Evolutionary conservation across 495 filamentous ascomycete species (phyloP).

Genomic region (Penicillium samsonianum): DNA sequence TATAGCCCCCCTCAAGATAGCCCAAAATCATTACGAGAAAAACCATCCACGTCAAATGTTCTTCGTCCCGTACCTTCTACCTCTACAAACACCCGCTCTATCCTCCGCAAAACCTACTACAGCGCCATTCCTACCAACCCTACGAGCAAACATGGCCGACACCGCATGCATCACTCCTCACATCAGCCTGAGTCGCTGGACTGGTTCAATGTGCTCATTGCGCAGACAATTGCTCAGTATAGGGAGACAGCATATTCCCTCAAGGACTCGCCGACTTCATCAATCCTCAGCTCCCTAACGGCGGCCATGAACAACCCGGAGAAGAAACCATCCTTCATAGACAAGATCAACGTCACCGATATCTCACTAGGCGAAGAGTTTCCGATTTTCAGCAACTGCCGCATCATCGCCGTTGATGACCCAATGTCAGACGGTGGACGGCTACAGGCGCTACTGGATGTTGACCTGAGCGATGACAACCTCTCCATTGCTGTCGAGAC

Average conservation of each 20-base stretch:
- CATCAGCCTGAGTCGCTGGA: constrained; percentile 99
- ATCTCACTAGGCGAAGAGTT: constrained; percentile 94
- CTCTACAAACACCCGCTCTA: constrained; percentile 78
- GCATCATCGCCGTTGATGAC: constrained; percentile 69
- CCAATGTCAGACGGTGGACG: constrained; percentile 57
- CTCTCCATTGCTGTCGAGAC: constrained; percentile 94
- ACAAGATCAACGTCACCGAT: constrained; percentile 91
- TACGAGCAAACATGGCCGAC: constrained; percentile 45
- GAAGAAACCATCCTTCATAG: constrained; percentile 85
- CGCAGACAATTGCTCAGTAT: constrained; percentile 95
- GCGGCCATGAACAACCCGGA: constrained; percentile 76
- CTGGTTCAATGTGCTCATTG: constrained; percentile 98
- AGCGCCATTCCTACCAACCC: constrained; percentile 66
- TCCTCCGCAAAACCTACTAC: constrained; percentile 96
- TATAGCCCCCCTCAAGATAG: constrained; percentile 37
- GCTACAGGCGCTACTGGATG: constrained; percentile 94
- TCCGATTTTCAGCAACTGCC: constrained; percentile 97
- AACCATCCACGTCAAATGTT: constrained; percentile 73
- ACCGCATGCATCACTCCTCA: constrained; percentile 58
- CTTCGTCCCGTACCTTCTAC: constrained; percentile 60
- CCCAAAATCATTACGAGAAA: constrained; percentile 61
- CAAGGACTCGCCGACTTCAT: constrained; percentile 66
- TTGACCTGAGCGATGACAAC: constrained; percentile 88
- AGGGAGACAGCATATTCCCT: constrained; percentile 80
- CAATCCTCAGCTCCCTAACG: constrained; percentile 91